Conservation (phyloP, 2,329 filamentous ascomycete genomes). For the Fusarium verrucosum region DNA sequence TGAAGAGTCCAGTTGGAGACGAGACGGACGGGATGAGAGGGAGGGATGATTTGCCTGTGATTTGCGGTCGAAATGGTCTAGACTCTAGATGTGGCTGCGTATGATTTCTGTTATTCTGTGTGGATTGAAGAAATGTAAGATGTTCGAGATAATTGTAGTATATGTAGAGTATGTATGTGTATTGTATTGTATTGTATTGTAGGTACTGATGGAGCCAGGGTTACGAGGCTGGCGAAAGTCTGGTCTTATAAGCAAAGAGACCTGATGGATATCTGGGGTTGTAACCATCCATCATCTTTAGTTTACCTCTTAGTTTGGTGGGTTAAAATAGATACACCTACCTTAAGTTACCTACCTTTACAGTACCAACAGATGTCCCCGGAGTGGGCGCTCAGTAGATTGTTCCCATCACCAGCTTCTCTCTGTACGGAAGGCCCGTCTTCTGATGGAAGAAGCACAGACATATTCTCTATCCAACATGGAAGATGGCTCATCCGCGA, state of each 20-base stretch:
- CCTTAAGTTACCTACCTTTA: background rate
- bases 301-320: conserved; percentile 9
- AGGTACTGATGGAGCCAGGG: background rate
- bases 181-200: background rate
- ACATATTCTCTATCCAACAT: background rate
- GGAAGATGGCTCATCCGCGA: conserved; percentile 23
- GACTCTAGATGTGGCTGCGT: conserved; percentile 32
- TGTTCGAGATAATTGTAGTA: background rate
- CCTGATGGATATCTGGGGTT: conserved; percentile 8
- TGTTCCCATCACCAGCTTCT: conserved; percentile 4
- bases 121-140: background rate
- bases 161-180: background rate
- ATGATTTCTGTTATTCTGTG: background rate
- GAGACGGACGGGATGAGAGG: background rate
- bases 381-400: conserved; percentile 24
- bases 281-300: conserved; percentile 25
- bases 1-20: background rate
- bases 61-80: conserved; percentile 25
- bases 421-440: conserved; percentile 18
- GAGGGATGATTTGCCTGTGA: conserved; percentile 10
- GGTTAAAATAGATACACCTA: conserved; percentile 35
- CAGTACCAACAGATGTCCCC: conserved; percentile 6
- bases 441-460: conserved; percentile 1
- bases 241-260: conserved; percentile 22
- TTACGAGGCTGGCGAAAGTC: conserved; percentile 1